phyloP scores from a whole-genome alignment of 2,329 filamentous ascomycete species.

The Neocatenulostroma microsporum region DNA sequence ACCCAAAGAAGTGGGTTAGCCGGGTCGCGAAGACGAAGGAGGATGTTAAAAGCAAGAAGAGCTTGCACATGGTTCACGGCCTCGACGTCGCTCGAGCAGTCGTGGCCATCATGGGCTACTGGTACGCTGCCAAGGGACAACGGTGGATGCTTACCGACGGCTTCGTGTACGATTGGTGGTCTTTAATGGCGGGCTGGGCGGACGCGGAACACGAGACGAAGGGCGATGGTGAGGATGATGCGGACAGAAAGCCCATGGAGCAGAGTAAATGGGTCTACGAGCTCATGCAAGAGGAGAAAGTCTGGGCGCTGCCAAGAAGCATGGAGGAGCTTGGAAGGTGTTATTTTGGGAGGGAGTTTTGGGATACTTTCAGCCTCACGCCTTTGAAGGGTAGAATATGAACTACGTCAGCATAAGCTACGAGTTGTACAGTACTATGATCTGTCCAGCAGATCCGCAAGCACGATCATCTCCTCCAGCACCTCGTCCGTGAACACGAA shows the following conservation, averaged over 20 bases:
- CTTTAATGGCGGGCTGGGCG: slow-evolving; percentile 47
- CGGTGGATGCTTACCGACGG: slow-evolving; percentile 58
- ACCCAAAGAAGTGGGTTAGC: slow-evolving; percentile 50
- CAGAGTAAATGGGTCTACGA: slow-evolving; percentile 56
- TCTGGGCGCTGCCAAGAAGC: slow-evolving; percentile 52
- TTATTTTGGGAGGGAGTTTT: slow-evolving; percentile 56
- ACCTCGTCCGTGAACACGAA: too few relatives aligned
- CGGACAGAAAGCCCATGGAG: slow-evolving; percentile 28
- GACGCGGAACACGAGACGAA: slow-evolving; percentile 28
- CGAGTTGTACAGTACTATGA: too few relatives aligned
- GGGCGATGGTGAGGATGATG: slow-evolving; percentile 29
- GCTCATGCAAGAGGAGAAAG: slow-evolving; percentile 52
- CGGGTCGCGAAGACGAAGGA: slow-evolving; percentile 53
- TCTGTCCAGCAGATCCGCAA: too few relatives aligned
- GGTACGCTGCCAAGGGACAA: slow-evolving; percentile 39
- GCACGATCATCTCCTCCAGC: too few relatives aligned
- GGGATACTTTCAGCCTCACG: slow-evolving; percentile 45
- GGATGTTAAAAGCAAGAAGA: slow-evolving; percentile 47
- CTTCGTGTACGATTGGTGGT: slow-evolving; percentile 62
- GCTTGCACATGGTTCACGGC: slow-evolving; percentile 58
- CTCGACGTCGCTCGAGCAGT: slow-evolving; percentile 54
- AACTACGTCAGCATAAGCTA: too few relatives aligned
- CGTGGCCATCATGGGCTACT: slow-evolving; percentile 43
- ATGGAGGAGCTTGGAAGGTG: slow-evolving; percentile 47
- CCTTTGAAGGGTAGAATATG: slow-evolving; percentile 31